phyloP scores from a whole-genome alignment of 768 basidiomycete genomes.

The Saitozyma sp. region DNA sequence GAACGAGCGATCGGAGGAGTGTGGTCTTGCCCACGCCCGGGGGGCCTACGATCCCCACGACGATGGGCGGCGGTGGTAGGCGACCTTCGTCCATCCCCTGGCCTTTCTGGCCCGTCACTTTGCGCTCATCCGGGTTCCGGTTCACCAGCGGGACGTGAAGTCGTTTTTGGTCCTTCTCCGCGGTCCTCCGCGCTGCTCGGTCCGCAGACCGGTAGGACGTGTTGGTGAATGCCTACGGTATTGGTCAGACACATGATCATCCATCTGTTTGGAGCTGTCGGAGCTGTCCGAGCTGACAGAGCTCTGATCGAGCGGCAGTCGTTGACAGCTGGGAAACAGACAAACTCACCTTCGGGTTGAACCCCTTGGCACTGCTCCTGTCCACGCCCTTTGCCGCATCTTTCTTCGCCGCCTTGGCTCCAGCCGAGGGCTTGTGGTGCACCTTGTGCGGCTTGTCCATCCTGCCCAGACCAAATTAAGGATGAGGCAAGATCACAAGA shows the following conservation, averaged over 20 bases:
- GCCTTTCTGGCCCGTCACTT: slow-evolving; percentile 48
- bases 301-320: too few species aligned
- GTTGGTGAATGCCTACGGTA: slow-evolving; percentile 77
- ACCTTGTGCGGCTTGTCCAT: slow-evolving; percentile 73
- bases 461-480: slow-evolving; percentile 2
- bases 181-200: slow-evolving; percentile 81
- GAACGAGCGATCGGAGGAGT: slow-evolving; percentile 82
- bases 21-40: slow-evolving; percentile 95
- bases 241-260: neutral
- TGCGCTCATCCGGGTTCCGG: slow-evolving; percentile 69
- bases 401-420: slow-evolving; percentile 75
- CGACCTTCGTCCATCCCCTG: slow-evolving; percentile 58
- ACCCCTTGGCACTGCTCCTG: slow-evolving; percentile 67
- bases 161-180: slow-evolving; percentile 88
- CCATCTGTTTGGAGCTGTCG: neutral
- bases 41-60: slow-evolving; percentile 92
- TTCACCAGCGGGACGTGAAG: slow-evolving; percentile 95
- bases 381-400: slow-evolving; percentile 62
- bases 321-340: neutral
- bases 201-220: slow-evolving; percentile 88
- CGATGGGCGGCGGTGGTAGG: slow-evolving; percentile 84
- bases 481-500: too few species aligned
- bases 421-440: slow-evolving; percentile 72
- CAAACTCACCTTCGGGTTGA: slow-evolving; percentile 79
- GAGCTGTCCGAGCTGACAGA: too few species aligned